These are phyloP conservation scores for Boechera retrofracta DNA, from an alignment of 345 rosid species.

Conservation along the genomic window DNA sequence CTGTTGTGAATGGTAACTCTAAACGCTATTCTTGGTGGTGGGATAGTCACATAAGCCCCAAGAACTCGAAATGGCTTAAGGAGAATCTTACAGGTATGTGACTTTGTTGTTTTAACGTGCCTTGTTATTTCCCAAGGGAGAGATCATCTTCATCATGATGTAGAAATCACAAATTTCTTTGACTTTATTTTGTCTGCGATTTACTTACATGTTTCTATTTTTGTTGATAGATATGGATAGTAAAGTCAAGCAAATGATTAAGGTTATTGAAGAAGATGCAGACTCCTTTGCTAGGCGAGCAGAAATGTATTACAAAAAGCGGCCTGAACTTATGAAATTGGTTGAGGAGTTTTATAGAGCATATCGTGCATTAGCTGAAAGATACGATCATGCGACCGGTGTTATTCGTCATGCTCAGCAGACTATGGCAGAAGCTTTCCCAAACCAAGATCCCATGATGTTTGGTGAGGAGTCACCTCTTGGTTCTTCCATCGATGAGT, in stretches of 20 bases:
- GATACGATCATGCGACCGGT: conserved; percentile 97
- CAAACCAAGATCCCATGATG: conserved; percentile 77
- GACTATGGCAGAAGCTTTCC: conserved; percentile 94
- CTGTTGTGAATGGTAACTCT: conserved; percentile 50
- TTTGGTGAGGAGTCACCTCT: conserved; percentile 70
- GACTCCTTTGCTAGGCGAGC: conserved; percentile 99
- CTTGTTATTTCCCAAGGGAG: background rate
- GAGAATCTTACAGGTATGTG: conserved; percentile 91
- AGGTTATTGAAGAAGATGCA: conserved; percentile 97
- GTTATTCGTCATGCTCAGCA: conserved; percentile 90
- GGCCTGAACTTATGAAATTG: conserved; percentile 96
- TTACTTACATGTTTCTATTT: background rate
- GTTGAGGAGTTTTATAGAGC: conserved; percentile 99
- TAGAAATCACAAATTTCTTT: background rate
- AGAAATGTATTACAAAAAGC: conserved; percentile 98
- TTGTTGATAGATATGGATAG: conserved; percentile 82
- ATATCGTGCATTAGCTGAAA: conserved; percentile 96
- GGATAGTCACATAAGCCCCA: conserved; percentile 96
- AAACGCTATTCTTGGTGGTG: conserved; percentile 99
- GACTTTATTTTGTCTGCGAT: conserved; percentile 14
- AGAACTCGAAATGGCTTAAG: conserved; percentile 96
- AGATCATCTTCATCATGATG: background rate
- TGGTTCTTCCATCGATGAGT: conserved; percentile 49
- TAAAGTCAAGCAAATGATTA: conserved; percentile 96
- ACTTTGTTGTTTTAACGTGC: background rate